Base-by-base conservation (phyloP, 2,329 filamentous ascomycete genomes). In the Aspergillus alliaceus region DNA sequence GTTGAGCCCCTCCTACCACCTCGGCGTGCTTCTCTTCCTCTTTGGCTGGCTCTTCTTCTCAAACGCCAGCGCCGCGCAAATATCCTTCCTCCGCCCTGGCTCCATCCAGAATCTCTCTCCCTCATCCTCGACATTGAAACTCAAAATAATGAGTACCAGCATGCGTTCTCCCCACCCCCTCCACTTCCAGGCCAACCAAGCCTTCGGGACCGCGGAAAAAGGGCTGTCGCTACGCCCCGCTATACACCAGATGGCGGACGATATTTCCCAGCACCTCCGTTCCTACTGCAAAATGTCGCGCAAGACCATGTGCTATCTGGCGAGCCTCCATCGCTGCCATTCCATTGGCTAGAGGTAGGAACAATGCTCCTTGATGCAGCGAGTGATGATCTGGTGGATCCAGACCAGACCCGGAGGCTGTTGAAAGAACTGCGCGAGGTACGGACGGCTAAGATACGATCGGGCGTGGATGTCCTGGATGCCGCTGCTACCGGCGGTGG, bases 21-120 rank as follows among this genome's bases (percentile, higher is more conserved):
- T 0, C 88, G 92, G 70, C 87, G 92, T 66, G 84, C 86, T 63
- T 81, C 89, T 39, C 75, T 98, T 0, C 93, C 95, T 0, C 85
- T 99, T 58, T 99, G 95, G 95, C 89, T 99, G 15, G 95, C 95
- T 2, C 84, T 98, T 15, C 87, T 98, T 24, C 87, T 99, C 54
- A 98, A 98, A 77, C 91, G 93, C 62, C 95, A 99, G 77, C 87
- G 90, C 53, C 89, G 95, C 68, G 92, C 92, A 66, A 97, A 96
- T 77, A 96, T 99, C 64, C 81, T 95, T 4, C 88, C 95, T 0
- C 95, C 95, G 8, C 83, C 91, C 15, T 99, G 95, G 95, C 86
- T 99, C 7, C 86, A 90, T 59, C 83, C 90, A 0, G 80, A 87
- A 59, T 89, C 90, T 3, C 86, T 99, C 5, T 81, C 85, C 59